phyloP scores from a whole-genome alignment of 352 stramenopile genomes.

The Phytopythium mirpurense region DNA sequence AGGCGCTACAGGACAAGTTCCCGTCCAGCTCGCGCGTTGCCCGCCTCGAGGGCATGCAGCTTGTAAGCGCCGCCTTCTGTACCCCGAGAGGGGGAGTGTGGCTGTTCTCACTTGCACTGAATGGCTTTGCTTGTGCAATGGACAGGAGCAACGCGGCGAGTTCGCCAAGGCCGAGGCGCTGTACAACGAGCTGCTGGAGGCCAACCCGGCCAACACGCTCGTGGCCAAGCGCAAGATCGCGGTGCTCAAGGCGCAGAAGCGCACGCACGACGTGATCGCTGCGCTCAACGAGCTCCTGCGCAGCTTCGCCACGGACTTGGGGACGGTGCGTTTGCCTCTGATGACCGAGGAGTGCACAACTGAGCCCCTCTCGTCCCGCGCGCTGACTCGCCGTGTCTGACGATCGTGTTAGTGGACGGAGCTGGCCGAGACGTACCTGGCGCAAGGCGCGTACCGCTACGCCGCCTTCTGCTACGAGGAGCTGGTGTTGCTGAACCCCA shows the following conservation, averaged over 20 bases:
- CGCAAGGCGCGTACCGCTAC: conserved; percentile 46
- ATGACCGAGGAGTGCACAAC: no score
- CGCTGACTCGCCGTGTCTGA: no score
- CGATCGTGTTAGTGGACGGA: conserved; percentile 40
- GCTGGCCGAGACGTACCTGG: conserved; percentile 52
- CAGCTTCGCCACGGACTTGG: conserved; percentile 52
- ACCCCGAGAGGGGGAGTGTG: background rate
- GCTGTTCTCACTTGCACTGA: background rate
- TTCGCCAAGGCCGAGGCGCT: conserved; percentile 48
- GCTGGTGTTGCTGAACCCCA: conserved; percentile 61
- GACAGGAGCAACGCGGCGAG: conserved; percentile 43
- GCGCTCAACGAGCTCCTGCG: conserved; percentile 57
- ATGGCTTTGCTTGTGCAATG: background rate
- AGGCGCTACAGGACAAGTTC: conserved; percentile 52
- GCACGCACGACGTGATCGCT: conserved; percentile 41
- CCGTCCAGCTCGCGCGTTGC: conserved; percentile 52
- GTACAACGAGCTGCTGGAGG: conserved; percentile 52
- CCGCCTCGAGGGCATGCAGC: conserved; percentile 49
- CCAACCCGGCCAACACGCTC: conserved; percentile 53
- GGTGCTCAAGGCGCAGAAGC: conserved; percentile 59
- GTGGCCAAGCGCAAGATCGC: conserved; percentile 64
- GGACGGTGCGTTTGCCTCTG: conserved; percentile 40
- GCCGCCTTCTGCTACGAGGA: conserved; percentile 73
- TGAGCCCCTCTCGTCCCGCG: no score
- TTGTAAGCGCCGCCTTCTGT: conserved; percentile 8